Evolutionary conservation across 2,329 filamentous ascomycete species (phyloP).

Genomic region (Massarina eburnea): DNA sequence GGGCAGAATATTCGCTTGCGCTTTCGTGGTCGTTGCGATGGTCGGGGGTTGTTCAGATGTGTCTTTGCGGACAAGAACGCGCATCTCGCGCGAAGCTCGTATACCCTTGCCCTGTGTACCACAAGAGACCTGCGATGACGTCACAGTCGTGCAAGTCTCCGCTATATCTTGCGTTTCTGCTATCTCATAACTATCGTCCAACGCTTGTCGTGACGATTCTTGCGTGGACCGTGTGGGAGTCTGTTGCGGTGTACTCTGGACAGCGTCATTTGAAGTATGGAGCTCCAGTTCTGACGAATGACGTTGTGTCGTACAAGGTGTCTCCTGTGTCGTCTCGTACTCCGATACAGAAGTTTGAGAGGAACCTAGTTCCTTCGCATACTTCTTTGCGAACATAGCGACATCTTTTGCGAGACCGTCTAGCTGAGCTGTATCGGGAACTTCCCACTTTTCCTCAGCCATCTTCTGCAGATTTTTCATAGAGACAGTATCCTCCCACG

Average conservation of each 20-base stretch:
- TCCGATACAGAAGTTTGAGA: conserved; percentile 20
- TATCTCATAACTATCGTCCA: neutral
- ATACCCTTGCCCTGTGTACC: conserved; percentile 26
- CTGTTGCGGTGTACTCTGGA: neutral
- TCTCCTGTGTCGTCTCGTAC: conserved; percentile 26
- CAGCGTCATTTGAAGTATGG: conserved; percentile 9
- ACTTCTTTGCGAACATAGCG: conserved; percentile 25
- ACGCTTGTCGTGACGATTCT: neutral
- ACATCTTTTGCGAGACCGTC: conserved; percentile 36
- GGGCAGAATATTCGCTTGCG: neutral
- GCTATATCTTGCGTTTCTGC: conserved; percentile 14
- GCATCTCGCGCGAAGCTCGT: conserved; percentile 17
- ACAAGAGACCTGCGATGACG: conserved; percentile 16
- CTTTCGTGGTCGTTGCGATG: neutral
- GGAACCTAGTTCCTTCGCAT: conserved; percentile 12
- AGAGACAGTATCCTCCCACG: conserved; percentile 66
- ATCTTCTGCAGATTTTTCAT: conserved; percentile 70
- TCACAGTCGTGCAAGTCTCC: conserved; percentile 9
- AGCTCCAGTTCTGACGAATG: conserved; percentile 8
- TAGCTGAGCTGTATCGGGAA: conserved; percentile 26
- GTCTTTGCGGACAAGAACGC: conserved; percentile 23
- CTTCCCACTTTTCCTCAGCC: conserved; percentile 56
- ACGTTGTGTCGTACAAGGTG: conserved; percentile 18
- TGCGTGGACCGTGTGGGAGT: no score
- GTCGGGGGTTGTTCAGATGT: conserved; percentile 14